Base-by-base conservation (phyloP, 1,284 basidiomycete genomes). In the Cryptococcus sp. region DNA sequence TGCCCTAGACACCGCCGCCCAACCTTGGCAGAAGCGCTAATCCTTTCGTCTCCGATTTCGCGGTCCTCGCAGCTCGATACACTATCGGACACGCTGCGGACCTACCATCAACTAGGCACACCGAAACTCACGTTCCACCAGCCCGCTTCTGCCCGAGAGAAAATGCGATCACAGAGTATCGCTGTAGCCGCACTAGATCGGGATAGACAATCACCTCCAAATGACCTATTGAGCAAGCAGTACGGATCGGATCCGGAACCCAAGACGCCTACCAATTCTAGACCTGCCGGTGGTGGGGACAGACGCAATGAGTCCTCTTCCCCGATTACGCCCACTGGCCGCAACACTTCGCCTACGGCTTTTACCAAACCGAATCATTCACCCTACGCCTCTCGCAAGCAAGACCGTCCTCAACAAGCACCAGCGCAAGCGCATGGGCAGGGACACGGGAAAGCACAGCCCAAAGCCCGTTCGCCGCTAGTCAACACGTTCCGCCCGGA, bases 21-120 rank as follows among this genome's bases (percentile, higher is more conserved):
- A 25, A 6, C 13, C 22, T 22, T 47, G 22, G 50, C 19, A 25
- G 17, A 19, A 19, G 1, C 27, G 25, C 16, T 30, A 16, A 25
- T 10, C 43, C 30, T n/a, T 17, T 46, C 23, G 43, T 16, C 22
- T 35, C 35, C 16, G 46, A 23, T 47, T 27, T 3, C 51, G 27
- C 5, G 30, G 22, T 15, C 3, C 25, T 35, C 2, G 16, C 40
- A 71, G 69, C 65, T 71, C 17, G 62, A 60, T 3, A 41, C 53
- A 4, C 55, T 71, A 19, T 69, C 68, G 3, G 61, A 67, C 3
- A 60, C 51, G 19, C 50, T 71, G 4, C 48, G 70, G 20, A 63
- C 65, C 19, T 71, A 71, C 55, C 70, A 71, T 50, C 52, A 61
- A n/a, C 57, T 68, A 20, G 70, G 70, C 17, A 71, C 70, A 23